A percentile compares a stretch with the other conserved stretches of the same genome.
These are phyloP conservation scores for Exsudoporus frostii DNA, from an alignment of 768 basidiomycete genomes.

Conservation along the genomic window DNA sequence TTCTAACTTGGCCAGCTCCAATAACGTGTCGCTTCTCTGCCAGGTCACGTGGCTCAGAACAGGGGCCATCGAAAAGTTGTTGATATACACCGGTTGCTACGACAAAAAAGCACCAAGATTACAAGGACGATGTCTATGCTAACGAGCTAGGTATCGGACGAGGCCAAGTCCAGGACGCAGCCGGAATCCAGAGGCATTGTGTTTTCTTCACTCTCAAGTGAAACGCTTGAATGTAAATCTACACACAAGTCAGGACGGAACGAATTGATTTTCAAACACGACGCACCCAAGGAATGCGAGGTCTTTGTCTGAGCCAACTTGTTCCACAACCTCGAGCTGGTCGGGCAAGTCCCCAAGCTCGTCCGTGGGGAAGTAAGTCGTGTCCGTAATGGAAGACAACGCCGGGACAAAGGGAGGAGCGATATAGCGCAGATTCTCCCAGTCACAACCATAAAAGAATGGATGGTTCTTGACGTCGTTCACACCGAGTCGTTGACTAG, in stretches of 20 bases:
- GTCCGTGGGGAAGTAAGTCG: conserved; percentile 95
- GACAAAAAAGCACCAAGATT: conserved; percentile 24
- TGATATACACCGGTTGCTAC: conserved; percentile 20
- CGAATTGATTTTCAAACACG: background rate
- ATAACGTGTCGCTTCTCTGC: background rate
- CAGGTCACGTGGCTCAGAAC: conserved; percentile 18
- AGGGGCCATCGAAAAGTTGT: background rate
- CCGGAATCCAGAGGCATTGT: background rate
- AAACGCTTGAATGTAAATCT: conserved; percentile 88
- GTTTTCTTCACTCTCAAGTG: conserved; percentile 23
- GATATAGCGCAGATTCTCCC: conserved; percentile 87
- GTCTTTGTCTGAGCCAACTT: conserved; percentile 63
- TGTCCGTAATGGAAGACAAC: conserved; percentile 88
- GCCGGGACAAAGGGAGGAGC: conserved; percentile 96
- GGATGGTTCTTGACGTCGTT: conserved; percentile 91
- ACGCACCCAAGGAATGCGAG: conserved; percentile 64
- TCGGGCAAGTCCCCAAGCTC: conserved; percentile 73
- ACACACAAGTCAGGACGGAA: conserved; percentile 6
- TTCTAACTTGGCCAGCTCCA: background rate
- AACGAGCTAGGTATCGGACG: conserved; percentile 25
- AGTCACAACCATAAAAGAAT: conserved; percentile 95
- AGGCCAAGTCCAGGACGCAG: conserved; percentile 1
- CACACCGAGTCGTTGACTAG: conserved; percentile 68
- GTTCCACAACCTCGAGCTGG: conserved; percentile 57
- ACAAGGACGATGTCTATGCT: conserved; percentile 28